phyloP scores from a whole-genome alignment of 169 alveolate genomes.

The Eimeria praecox region DNA sequence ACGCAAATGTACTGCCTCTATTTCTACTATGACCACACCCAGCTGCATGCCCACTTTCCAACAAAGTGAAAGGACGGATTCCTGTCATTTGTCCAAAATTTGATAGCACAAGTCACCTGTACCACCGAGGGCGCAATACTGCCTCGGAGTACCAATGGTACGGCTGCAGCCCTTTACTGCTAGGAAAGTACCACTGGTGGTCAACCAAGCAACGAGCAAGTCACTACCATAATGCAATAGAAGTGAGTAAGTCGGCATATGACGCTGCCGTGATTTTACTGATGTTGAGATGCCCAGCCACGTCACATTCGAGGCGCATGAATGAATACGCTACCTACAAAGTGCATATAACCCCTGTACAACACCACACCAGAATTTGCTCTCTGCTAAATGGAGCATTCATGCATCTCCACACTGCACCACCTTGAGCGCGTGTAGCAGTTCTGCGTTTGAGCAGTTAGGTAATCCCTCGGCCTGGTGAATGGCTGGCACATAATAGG shows the following conservation, averaged over 20 bases:
- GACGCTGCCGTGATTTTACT: not conserved
- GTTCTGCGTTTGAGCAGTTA: not conserved
- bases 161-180: not conserved
- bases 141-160: constrained; percentile 30
- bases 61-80: not conserved
- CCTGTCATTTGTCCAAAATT: constrained; percentile 10
- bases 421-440: constrained; percentile 3
- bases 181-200: constrained; percentile 10
- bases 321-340: constrained; percentile 25
- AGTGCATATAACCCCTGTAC: not conserved
- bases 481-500: not conserved
- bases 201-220: constrained; percentile 35
- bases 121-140: constrained; percentile 1
- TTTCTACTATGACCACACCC: not conserved
- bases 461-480: constrained; percentile 11
- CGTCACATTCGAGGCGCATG: not conserved
- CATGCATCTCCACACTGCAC: not conserved
- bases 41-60: not conserved
- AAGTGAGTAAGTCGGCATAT: not conserved
- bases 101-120: constrained; percentile 40
- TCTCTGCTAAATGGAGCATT: constrained; percentile 1
- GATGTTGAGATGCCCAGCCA: constrained; percentile 1
- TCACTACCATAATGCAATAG: constrained; percentile 15
- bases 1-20: not conserved
- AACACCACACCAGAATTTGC: not conserved